These are phyloP conservation scores for Apiospora rasikravindrae DNA, from an alignment of 2,329 filamentous ascomycete species.

Conservation along the genomic window DNA sequence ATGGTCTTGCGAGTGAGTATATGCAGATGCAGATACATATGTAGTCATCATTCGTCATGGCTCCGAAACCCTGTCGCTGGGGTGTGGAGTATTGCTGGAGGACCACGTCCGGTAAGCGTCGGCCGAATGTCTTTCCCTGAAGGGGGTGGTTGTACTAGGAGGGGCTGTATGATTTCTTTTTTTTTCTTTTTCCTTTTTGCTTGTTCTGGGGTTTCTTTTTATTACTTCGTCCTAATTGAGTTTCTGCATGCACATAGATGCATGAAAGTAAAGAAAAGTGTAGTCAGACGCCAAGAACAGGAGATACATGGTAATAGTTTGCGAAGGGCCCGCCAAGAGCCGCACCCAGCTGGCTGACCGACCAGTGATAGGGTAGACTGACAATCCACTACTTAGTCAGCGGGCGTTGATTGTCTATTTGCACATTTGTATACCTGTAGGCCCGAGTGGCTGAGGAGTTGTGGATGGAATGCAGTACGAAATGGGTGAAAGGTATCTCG, in stretches of 20 bases:
- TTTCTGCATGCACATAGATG: background rate
- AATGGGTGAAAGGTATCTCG: background rate
- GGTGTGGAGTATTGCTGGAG: background rate
- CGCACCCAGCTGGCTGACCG: background rate
- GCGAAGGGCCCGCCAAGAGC: background rate
- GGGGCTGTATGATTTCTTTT: background rate
- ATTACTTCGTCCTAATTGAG: background rate
- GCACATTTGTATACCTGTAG: background rate
- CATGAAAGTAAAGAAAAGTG: background rate
- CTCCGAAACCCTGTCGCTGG: background rate
- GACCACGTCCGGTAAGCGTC: background rate
- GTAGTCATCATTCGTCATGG: constrained; percentile 1
- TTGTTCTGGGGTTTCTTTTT: background rate
- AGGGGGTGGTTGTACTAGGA: background rate
- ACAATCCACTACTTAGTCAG: background rate
- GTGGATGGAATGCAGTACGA: background rate
- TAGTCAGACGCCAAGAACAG: background rate
- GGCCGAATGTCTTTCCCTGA: background rate
- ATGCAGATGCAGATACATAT: background rate
- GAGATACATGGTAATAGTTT: background rate
- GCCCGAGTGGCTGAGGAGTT: background rate
- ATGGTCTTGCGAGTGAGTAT: background rate
- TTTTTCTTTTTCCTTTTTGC: background rate
- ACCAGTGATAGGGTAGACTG: background rate
- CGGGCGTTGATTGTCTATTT: background rate